Base-by-base conservation (phyloP, 768 basidiomycete genomes). In the Boletus rubropictus region DNA sequence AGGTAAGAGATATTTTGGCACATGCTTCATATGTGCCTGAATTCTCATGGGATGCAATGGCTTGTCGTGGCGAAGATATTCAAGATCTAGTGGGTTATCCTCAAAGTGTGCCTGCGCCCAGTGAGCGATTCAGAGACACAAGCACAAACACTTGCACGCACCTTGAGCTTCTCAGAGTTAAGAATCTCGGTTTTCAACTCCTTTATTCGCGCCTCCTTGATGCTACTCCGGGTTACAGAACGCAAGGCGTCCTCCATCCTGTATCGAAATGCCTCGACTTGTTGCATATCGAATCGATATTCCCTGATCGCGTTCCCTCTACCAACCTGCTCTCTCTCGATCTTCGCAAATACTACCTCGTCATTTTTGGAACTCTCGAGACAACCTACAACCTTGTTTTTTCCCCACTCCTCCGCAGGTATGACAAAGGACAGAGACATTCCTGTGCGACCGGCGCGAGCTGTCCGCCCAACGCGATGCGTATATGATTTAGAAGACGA, bases 221-320 rank as follows among this genome's bases (percentile, higher is more conserved):
- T 81, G 7, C 85, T 81, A 47, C 80, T 84, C 55, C 84, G 77
- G 46, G 96, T 98, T 9, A 96, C 93, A 38, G 84, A 79, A 53
- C 90, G 75, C 57, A 98, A 62, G 2, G 91, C 96, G 61, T 98
- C 96, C 61, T 95, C 90, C 95, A 97, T 97, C 39, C 96, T 78
- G 69, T 99, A 99, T 60, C 94, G 73, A 71, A 99, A 99, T 18
- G 90, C 92, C 58, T 99, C 94, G 17, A 98, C 91, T 72, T 96
- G 87, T 63, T 83, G 89, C 84, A 87, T 87, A 50, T 96, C 93
- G 58, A 97, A 97, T 31, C 83, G 78, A 68, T 95, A 99, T 65
- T 94, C 92, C 63, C 89, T 87, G 53, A 85, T 67, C 49, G 76
- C 69, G 48, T 72, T 71, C 17, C 74, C 78, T 38, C 71, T 62